phyloP scores from a whole-genome alignment of 208 protist genomes.

The Dictyostelium gargantuum region DNA sequence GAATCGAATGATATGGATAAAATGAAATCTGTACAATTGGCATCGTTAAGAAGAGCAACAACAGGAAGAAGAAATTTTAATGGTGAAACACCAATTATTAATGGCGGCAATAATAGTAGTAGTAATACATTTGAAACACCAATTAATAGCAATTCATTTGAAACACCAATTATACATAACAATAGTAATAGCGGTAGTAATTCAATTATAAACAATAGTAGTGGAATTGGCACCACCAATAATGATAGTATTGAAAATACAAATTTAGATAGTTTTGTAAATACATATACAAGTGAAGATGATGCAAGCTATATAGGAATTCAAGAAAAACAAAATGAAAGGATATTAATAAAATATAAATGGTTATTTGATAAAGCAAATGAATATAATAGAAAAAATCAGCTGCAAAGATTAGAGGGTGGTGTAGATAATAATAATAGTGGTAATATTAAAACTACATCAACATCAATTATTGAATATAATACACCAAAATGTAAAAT shows the following conservation, averaged over 20 bases:
- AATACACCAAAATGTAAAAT: not conserved
- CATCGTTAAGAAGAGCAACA: conserved; percentile 17
- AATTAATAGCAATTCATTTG: not conserved
- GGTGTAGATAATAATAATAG: not conserved
- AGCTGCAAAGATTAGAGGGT: not conserved
- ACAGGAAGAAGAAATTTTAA: not conserved
- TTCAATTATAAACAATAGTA: not conserved
- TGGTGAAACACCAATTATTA: not conserved
- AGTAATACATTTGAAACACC: not conserved
- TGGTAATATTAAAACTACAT: not conserved
- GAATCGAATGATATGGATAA: conserved; percentile 46
- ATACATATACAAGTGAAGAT: conserved; percentile 37
- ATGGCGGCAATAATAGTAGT: not conserved
- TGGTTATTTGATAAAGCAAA: conserved; percentile 22
- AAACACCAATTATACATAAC: not conserved
- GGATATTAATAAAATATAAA: conserved; percentile 33
- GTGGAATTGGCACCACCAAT: not conserved
- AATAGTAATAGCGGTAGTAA: not conserved
- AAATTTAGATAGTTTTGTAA: conserved; percentile 52
- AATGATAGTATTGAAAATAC: not conserved
- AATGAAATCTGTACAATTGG: conserved; percentile 40
- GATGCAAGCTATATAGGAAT: conserved; percentile 28
- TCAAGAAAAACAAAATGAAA: conserved; percentile 3
- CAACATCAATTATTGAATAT: not conserved
- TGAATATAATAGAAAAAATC: not conserved